These are phyloP conservation scores for Colletotrichum sp. DNA, from an alignment of 2,329 filamentous ascomycete species.

Conservation along the genomic window DNA sequence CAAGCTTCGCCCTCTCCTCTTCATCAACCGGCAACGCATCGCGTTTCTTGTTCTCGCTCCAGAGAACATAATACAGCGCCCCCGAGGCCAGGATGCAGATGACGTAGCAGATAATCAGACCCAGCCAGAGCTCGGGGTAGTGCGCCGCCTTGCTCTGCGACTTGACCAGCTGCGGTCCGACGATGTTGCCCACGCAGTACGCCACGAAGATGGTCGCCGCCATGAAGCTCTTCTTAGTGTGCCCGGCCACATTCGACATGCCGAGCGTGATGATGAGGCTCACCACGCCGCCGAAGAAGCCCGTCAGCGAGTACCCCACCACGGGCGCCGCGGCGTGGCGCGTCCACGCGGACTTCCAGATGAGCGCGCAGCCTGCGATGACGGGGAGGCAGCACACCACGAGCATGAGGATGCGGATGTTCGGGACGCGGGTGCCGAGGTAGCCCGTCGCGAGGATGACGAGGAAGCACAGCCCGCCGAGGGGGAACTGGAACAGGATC, in stretches of 20 bases:
- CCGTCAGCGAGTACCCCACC: slow-evolving; percentile 73
- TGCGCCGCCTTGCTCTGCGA: slow-evolving; percentile 69
- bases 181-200: slow-evolving; percentile 78
- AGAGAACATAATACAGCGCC: slow-evolving; percentile 63
- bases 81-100: slow-evolving; percentile 67
- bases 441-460: slow-evolving; percentile 71
- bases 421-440: slow-evolving; percentile 62
- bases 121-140: slow-evolving; percentile 75
- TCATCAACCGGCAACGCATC: slow-evolving; percentile 57
- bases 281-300: slow-evolving; percentile 75
- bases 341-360: slow-evolving; percentile 73
- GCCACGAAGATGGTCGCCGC: slow-evolving; percentile 76
- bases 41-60: slow-evolving; percentile 61
- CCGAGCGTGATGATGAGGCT: slow-evolving; percentile 58
- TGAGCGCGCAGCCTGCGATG: slow-evolving; percentile 75
- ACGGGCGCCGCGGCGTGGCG: slow-evolving; percentile 70
- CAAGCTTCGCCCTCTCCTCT: slow-evolving; percentile 65
- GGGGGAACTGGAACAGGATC: slow-evolving; percentile 77
- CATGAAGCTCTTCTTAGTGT: slow-evolving; percentile 81
- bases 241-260: slow-evolving; percentile 73
- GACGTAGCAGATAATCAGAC: slow-evolving; percentile 70
- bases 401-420: slow-evolving; percentile 70
- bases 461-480: slow-evolving; percentile 71
- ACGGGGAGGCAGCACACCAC: slow-evolving; percentile 73
- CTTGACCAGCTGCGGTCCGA: slow-evolving; percentile 74